A percentile compares a stretch with the other conserved stretches of the same genome.
Evolutionary conservation across 257 asterid species (phyloP).

Genomic region (Salvia miltiorrhiza): DNA sequence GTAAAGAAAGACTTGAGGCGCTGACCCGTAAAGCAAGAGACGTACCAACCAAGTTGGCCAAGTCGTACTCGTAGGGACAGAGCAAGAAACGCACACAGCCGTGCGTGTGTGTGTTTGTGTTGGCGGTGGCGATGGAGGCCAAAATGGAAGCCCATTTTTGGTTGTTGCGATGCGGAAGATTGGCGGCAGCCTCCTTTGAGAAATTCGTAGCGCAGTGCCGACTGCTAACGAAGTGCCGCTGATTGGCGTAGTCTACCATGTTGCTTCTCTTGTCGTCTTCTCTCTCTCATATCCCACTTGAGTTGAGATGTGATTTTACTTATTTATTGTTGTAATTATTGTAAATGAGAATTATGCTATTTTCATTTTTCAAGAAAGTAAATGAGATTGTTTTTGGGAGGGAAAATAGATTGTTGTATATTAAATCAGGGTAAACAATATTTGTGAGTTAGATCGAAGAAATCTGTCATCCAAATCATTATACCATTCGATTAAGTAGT

Average conservation of each 20-base stretch:
- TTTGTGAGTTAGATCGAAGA: too few relatives aligned
- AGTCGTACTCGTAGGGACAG: neutral
- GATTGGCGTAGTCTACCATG: conserved; percentile 14
- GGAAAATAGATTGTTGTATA: too few relatives aligned
- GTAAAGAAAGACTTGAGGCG: conserved; percentile 14
- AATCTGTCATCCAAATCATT: too few relatives aligned
- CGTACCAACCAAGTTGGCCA: conserved; percentile 16
- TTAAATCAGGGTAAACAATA: too few relatives aligned
- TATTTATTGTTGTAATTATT: too few relatives aligned
- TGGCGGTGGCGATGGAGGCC: neutral
- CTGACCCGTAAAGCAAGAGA: conserved; percentile 17
- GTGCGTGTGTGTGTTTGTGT: conserved; percentile 15
- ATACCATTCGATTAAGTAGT: too few relatives aligned
- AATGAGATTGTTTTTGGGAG: too few relatives aligned
- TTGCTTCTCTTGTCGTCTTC: conserved; percentile 5
- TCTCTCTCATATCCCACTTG: neutral
- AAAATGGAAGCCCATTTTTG: neutral
- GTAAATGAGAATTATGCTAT: too few relatives aligned
- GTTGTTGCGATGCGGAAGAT: neutral
- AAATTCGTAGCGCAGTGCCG: neutral
- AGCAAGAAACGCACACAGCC: neutral
- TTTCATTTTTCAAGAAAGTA: too few relatives aligned
- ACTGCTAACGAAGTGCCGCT: neutral
- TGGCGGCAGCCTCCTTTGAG: neutral
- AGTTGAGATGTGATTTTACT: neutral